Evolutionary conservation across 2,329 filamentous ascomycete genomes (phyloP), one percentile per base, ranked within the genome.

Genomic region (Amylocarpus encephaloides): DNA sequence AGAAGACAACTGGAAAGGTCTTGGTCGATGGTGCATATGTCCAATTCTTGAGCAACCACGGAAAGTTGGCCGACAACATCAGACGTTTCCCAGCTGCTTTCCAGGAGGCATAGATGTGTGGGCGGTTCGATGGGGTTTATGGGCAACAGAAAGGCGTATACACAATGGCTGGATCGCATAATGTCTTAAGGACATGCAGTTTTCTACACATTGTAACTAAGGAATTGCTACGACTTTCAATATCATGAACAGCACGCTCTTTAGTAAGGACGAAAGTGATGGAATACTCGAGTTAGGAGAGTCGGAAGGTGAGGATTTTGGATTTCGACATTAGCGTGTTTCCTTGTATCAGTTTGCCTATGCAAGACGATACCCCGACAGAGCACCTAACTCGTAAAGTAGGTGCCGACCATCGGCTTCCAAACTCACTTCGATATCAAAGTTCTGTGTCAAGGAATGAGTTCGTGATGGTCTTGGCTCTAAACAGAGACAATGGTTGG

Each of bases 21-120:
- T 88, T 92, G 82, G 86, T 94, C 66, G 93, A 98, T 68, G 93
- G 93, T 84, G 93, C 93, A 68, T 98, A 98, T 78, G 93, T 98
- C 66, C 90, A 98, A 82, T 98, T 98, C 87, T 84, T 97, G 67
- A 81, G 82, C 78, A 95, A 94, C 82, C 85, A 95, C 77, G 93
- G 93, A 68, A 79, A 76, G 67, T 78, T 98, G 63, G 81, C 78
- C 71, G 65, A 86, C 65, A 98, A 98, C 85, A 84, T 98, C 71
- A 84, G 83, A 75, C 83, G 88, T 67, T 98, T 96, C 88, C 93
- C 93, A 66, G 86, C 87, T 59, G 93, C 93, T 70, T 98, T 94
- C 78, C 74, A 62, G 46, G 63, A 65, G 59, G 63, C 62, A 53
- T 65, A 65, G 50, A 60, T 54, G 46, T 51, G 39, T 50, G 18